Base-by-base conservation (phyloP, 371 early-diverging fungal genomes). In the Paraphysoderma sedebokerense region DNA sequence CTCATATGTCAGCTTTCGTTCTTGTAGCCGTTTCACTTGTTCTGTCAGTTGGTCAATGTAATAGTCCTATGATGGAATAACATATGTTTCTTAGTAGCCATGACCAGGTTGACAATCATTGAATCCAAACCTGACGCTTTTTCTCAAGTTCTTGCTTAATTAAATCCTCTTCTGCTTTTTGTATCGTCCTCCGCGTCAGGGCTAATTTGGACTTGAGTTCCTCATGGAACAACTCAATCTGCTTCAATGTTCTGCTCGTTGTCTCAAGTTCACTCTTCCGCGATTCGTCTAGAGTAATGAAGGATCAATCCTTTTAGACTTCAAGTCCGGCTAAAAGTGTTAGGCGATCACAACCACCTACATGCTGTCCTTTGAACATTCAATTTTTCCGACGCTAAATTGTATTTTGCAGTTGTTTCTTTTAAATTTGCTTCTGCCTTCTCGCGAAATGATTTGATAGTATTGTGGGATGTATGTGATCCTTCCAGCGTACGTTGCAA, bases 101-200 rank as follows among this genome's bases (percentile, higher is more conserved):
- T 22, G 29, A 17, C 41, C 29, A 9, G n/a, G 17, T 5, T 41
- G 27, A 33, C 35, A 39, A n/a, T 11, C 15, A 20, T 9, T 20
- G 7, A 13, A 34, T 29, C 24, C 9, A 15, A 39, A 67, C 68
- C 59, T 72, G 73, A 22, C 70, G 59, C 50, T 66, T 65, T 53
- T 73, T 73, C 33, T 73, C 71, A 17, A 58, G 53, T 50, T 73
- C 74, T 51, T 67, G 68, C 42, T 60, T 58, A 27, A 61, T 38
- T 15, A 73, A 53, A 42, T 73, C 72, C 44, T 65, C 65, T 52
- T 73, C 74, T 23, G 72, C 65, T 56, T 73, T 73, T 35, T 69
- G 55, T 5, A 71, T 69, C 9, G 63, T 67, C 11, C 71, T 46
- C 45, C 68, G 68, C 24, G 68, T 68, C 7, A 71, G 62, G 1